Base-by-base conservation (phyloP, 1,139 yeast genomes). In the Debaryomyces robertsiae region DNA sequence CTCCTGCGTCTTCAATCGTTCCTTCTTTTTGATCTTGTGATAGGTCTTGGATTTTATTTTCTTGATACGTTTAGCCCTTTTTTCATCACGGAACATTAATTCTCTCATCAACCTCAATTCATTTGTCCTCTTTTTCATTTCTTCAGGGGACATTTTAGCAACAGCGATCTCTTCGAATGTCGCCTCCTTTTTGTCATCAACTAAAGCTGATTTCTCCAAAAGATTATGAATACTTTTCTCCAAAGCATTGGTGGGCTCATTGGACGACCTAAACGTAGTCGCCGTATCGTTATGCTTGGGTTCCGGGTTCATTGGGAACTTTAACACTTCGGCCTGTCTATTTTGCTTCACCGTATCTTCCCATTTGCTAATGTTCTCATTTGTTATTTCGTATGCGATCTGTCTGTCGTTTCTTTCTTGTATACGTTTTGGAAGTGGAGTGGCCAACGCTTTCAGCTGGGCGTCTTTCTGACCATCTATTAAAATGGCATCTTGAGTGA, bases 51-150 rank as follows among this genome's bases (percentile, higher is more conserved):
- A 89, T 64, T 93, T 93, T 65, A 93, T 93, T 67, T 91, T 93
- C 69, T 91, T 91, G 55, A 93, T 77, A 53, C 99, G 78, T 61
- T 80, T 89, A 15, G 98, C 90, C 58, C 88, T 84, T 55, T 83
- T 80, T 67, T 93, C 97, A 56, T 93, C 97, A 57, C 98, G 78
- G 66, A 90, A 93, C 95, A 93, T 88, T 48, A 93, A 76, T 57
- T 93, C 98, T 49, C 98, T 79, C 97, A 90, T 90, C 55, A 85
- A 65, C 52, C 98, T 77, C 50, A 93, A 75, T 62, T 93, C 96
- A 43, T 81, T 78, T 10, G 95, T 84, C 49, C 95, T 78, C 57
- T 82, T 80, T 46, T 73, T 70, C 67, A 91, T 67, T 40, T 94
- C 98, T 47, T 86, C 95, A 19, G 85, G 79, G 0, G 94, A 75